Percentiles rank a stretch among this genome's conserved stretches.
Conservation (phyloP, 768 basidiomycete genomes). For the Mycena olivaceomarginata region DNA sequence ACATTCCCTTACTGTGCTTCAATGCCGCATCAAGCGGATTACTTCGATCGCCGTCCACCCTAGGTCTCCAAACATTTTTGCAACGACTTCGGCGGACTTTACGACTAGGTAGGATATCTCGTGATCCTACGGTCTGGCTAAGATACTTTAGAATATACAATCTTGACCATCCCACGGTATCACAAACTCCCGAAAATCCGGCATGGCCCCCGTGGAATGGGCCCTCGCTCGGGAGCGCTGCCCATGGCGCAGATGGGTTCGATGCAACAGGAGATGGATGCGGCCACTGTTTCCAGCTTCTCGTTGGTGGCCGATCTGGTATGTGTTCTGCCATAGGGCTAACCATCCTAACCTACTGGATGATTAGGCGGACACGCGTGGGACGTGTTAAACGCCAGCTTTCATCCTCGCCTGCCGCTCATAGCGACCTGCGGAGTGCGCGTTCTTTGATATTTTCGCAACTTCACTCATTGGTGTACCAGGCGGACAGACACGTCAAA, state of each 20-base stretch:
- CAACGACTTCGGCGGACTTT: slow-evolving; percentile 76
- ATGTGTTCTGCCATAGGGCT: too few species aligned
- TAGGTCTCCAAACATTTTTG: slow-evolving; percentile 62
- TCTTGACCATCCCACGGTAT: slow-evolving; percentile 59
- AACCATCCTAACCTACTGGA: too few species aligned
- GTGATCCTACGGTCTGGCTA: neutral
- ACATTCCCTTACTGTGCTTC: slow-evolving; percentile 5
- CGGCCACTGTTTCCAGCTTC: slow-evolving; percentile 78
- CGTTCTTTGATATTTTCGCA: slow-evolving; percentile 18
- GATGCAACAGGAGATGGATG: slow-evolving; percentile 78
- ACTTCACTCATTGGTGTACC: slow-evolving; percentile 18
- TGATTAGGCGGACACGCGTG: slow-evolving; percentile 75
- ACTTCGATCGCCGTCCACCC: slow-evolving; percentile 84
- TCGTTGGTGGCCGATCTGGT: slow-evolving; percentile 81
- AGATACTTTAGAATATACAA: slow-evolving; percentile 73
- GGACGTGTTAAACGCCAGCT: slow-evolving; percentile 81
- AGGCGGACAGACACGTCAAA: slow-evolving; percentile 86
- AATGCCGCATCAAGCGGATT: slow-evolving; percentile 62
- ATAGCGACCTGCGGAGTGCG: slow-evolving; percentile 88
- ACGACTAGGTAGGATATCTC: slow-evolving; percentile 60
- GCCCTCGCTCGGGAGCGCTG: slow-evolving; percentile 77
- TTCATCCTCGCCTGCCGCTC: slow-evolving; percentile 78
- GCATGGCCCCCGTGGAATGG: slow-evolving; percentile 71
- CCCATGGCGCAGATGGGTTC: slow-evolving; percentile 79
- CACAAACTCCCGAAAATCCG: slow-evolving; percentile 67